Evolutionary conservation across 768 basidiomycete species (phyloP).

Genomic region (Pleurotus sapidus): DNA sequence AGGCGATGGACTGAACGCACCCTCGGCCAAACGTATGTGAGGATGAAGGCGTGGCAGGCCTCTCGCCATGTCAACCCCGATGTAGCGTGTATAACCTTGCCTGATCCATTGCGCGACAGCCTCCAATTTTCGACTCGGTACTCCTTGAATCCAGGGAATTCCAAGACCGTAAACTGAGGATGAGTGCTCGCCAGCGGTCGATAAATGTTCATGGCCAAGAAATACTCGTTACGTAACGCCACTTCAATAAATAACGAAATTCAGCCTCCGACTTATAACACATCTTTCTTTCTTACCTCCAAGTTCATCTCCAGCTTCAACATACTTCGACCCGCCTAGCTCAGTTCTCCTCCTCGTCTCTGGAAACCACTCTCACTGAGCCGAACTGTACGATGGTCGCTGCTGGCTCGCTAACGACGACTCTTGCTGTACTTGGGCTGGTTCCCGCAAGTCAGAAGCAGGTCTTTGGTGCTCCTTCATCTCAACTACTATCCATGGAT

Average conservation of each 20-base stretch:
- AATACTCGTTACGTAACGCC: background rate
- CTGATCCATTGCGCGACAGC: constrained; percentile 38
- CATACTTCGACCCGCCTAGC: background rate
- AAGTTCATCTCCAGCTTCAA: background rate
- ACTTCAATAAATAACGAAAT: background rate
- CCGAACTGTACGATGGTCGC: background rate
- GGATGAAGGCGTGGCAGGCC: constrained; percentile 24
- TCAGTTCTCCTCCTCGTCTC: background rate
- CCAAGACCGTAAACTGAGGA: constrained; percentile 52
- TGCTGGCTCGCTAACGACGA: background rate
- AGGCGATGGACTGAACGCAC: constrained; percentile 13
- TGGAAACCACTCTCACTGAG: background rate
- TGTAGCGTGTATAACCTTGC: constrained; percentile 26
- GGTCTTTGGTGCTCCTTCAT: background rate
- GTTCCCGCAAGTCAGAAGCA: background rate
- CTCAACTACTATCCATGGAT: background rate
- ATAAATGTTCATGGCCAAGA: constrained; percentile 4
- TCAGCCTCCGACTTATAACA: background rate
- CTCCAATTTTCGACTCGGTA: constrained; percentile 59
- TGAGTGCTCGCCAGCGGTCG: constrained; percentile 28
- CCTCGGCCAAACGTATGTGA: constrained; percentile 31
- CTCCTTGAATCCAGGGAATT: constrained; percentile 48
- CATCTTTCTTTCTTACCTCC: background rate
- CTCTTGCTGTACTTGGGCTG: background rate
- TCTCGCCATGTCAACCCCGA: constrained; percentile 34